A percentile compares a stretch with the other conserved stretches of the same genome.
These are phyloP conservation scores for Pseudisothecium myosuroides DNA, from an alignment of 225 moss, liverwort and hornwort genomes.

Conservation along the genomic window DNA sequence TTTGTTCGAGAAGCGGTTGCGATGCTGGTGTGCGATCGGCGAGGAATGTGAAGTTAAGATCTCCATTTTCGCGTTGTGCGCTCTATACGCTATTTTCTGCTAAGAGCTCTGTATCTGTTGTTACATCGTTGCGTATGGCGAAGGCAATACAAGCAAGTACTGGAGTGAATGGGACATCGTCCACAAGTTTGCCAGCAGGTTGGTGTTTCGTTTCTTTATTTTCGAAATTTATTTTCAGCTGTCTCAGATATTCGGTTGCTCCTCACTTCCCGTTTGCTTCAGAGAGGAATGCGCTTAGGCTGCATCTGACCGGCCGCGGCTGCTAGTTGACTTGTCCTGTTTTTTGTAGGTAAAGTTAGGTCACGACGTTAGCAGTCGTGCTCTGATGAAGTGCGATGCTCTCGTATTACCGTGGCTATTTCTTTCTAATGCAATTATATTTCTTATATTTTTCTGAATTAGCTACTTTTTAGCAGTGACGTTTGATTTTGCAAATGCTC, in stretches of 20 bases:
- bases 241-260: neutral
- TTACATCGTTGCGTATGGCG: neutral
- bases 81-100: neutral
- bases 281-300: neutral
- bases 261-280: neutral
- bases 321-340: neutral
- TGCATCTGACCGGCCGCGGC: neutral
- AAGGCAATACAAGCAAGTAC: neutral
- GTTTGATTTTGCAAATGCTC: neutral
- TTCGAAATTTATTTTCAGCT: neutral
- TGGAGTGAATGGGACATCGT: neutral
- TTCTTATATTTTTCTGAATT: neutral
- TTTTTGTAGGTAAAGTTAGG: neutral
- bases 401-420: neutral
- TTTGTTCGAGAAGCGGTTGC: neutral
- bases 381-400: neutral
- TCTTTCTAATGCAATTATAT: neutral
- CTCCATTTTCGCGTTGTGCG: neutral
- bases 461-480: neutral
- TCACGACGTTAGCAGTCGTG: neutral
- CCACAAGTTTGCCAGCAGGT: slow-evolving; percentile 22
- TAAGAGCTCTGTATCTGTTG: neutral
- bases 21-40: neutral
- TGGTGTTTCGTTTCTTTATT: neutral
- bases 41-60: neutral